Conservation (phyloP, 2,329 filamentous ascomycete genomes). For the Helotiales sp. region DNA sequence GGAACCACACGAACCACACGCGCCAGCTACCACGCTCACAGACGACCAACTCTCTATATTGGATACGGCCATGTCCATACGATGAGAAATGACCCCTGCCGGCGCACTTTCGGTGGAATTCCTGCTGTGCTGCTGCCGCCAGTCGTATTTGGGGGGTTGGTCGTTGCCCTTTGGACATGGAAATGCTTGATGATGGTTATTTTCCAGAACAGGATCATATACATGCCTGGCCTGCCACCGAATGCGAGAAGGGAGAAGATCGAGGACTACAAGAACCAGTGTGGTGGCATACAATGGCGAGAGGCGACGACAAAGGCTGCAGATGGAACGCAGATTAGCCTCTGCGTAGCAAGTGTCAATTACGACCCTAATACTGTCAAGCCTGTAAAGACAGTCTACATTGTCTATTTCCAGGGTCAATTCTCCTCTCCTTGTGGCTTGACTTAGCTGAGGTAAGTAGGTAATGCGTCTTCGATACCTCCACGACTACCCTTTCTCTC, state of each 20-base stretch:
- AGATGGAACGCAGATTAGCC: slow-evolving; percentile 65
- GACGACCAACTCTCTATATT: neutral
- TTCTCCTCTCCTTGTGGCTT: slow-evolving; percentile 22
- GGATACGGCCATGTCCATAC: neutral
- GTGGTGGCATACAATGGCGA: slow-evolving; percentile 64
- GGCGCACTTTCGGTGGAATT: slow-evolving; percentile 20
- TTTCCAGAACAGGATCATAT: slow-evolving; percentile 81
- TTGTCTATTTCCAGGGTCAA: slow-evolving; percentile 58
- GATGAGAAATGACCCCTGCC: slow-evolving; percentile 3
- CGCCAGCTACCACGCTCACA: neutral
- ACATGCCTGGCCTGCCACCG: slow-evolving; percentile 75
- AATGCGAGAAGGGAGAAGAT: slow-evolving; percentile 69
- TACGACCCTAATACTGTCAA: neutral
- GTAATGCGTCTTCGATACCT: slow-evolving; percentile 59
- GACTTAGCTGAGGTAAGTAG: slow-evolving; percentile 39
- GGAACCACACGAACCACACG: neutral
- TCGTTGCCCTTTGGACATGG: slow-evolving; percentile 64
- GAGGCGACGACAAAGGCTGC: slow-evolving; percentile 59
- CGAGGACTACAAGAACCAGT: slow-evolving; percentile 59
- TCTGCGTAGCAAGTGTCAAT: slow-evolving; percentile 47
- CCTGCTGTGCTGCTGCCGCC: slow-evolving; percentile 46
- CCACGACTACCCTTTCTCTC: slow-evolving; percentile 58
- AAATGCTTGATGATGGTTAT: slow-evolving; percentile 73
- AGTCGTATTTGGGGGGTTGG: slow-evolving; percentile 62
- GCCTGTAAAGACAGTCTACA: slow-evolving; percentile 43